Percentiles rank a stretch among this genome's conserved stretches.
These are phyloP conservation scores for Curvularia eragrostidis DNA, from an alignment of 2,329 filamentous ascomycete species.

Conservation along the genomic window DNA sequence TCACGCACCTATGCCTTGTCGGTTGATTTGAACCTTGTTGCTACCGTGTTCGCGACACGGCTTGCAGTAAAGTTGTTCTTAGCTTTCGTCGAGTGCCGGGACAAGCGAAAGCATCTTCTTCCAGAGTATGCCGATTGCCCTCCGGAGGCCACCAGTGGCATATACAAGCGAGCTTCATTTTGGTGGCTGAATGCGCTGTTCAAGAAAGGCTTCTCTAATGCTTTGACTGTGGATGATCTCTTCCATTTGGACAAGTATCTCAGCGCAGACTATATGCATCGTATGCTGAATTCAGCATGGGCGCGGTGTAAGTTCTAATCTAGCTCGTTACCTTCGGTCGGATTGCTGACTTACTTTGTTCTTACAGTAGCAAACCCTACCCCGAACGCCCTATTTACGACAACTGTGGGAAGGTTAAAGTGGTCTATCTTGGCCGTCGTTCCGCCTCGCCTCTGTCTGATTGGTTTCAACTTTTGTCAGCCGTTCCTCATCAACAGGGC, in stretches of 20 bases:
- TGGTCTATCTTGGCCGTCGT: slow-evolving; percentile 43
- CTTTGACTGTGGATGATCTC: slow-evolving; percentile 55
- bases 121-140: slow-evolving; percentile 52
- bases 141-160: slow-evolving; percentile 59
- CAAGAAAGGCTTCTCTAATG: slow-evolving; percentile 55
- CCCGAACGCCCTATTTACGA: slow-evolving; percentile 35
- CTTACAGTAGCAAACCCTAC: slow-evolving; percentile 22
- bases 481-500: slow-evolving; percentile 46
- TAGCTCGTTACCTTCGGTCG: background rate
- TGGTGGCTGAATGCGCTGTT: slow-evolving; percentile 64
- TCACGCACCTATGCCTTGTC: slow-evolving; percentile 52
- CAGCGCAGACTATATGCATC: slow-evolving; percentile 51
- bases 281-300: slow-evolving; percentile 50
- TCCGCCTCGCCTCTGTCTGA: slow-evolving; percentile 39
- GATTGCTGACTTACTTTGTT: slow-evolving; percentile 7
- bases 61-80: slow-evolving; percentile 54
- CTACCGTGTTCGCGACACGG: slow-evolving; percentile 52
- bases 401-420: slow-evolving; percentile 37
- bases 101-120: slow-evolving; percentile 54
- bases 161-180: slow-evolving; percentile 59
- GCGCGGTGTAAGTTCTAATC: slow-evolving; percentile 43
- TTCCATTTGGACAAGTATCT: slow-evolving; percentile 56
- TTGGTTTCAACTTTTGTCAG: slow-evolving; percentile 48
- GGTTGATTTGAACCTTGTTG: slow-evolving; percentile 47
- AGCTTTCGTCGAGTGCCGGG: slow-evolving; percentile 54